Percentiles rank a stretch among this genome's conserved stretches.
phyloP scores from a whole-genome alignment of 1,284 basidiomycete genomes.

The Xerocomus minutiporus region DNA sequence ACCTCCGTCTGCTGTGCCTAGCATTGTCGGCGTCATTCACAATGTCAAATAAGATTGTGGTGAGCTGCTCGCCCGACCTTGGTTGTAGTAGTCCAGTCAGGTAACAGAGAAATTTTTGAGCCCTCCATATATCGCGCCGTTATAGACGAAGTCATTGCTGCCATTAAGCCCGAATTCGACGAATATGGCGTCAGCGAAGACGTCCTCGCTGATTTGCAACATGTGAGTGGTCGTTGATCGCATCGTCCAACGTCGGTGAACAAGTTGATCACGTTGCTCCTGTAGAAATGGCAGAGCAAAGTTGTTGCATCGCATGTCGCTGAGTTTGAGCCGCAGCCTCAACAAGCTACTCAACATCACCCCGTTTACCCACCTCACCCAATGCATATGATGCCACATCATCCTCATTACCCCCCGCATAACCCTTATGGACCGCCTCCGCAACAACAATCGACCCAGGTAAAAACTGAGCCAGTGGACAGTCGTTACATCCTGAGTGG shows the following conservation, averaged over 20 bases:
- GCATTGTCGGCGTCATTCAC: conserved; percentile 31
- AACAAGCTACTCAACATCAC: conserved; percentile 42
- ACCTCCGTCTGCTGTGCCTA: conserved; percentile 34
- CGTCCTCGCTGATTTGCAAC: conserved; percentile 82
- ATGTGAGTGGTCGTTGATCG: conserved; percentile 51
- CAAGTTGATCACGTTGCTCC: conserved; percentile 11
- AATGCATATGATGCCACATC: conserved; percentile 47
- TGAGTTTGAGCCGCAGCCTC: conserved; percentile 73
- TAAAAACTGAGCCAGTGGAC: conserved; percentile 68
- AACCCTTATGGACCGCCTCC: conserved; percentile 45
- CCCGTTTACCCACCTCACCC: conserved; percentile 50
- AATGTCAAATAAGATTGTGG: conserved; percentile 90
- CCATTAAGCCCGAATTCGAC: conserved; percentile 92
- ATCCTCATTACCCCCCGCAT: conserved; percentile 43
- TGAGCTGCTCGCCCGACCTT: conserved; percentile 69
- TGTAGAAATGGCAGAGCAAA: conserved; percentile 91
- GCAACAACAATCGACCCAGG: conserved; percentile 35
- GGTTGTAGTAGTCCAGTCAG: conserved; percentile 51
- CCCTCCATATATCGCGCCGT: conserved; percentile 88
- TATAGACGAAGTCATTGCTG: conserved; percentile 93
- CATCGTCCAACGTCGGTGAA: conserved; percentile 5
- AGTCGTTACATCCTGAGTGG: conserved; percentile 54
- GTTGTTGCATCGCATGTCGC: conserved; percentile 90
- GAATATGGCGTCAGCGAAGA: conserved; percentile 94
- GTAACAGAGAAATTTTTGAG: conserved; percentile 67